These are phyloP conservation scores for Rubia yunnanensis DNA, from an alignment of 257 asterid species.

Conservation along the genomic window DNA sequence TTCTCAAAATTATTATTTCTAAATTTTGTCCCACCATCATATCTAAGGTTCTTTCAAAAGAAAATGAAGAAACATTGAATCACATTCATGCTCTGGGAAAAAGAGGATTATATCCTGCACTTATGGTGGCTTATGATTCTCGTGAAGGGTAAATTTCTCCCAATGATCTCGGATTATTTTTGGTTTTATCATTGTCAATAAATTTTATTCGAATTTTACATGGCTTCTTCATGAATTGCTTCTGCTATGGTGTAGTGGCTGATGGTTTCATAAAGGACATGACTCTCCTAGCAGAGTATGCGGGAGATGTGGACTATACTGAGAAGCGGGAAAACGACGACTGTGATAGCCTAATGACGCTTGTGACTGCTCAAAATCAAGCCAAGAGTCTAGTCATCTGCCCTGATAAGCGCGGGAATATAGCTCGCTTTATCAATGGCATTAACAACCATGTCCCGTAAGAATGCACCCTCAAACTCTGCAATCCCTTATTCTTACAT, in stretches of 20 bases:
- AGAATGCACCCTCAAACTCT: slow-evolving; percentile 23
- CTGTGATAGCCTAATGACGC: slow-evolving; percentile 88
- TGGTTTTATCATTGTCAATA: background rate
- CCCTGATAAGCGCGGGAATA: slow-evolving; percentile 75
- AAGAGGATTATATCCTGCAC: slow-evolving; percentile 76
- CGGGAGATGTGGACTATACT: slow-evolving; percentile 79
- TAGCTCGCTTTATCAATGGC: slow-evolving; percentile 76
- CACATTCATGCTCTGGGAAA: slow-evolving; percentile 45
- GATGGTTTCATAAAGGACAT: slow-evolving; percentile 75
- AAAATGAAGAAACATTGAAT: slow-evolving; percentile 49
- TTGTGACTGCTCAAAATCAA: slow-evolving; percentile 50
- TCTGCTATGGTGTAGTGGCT: slow-evolving; percentile 83
- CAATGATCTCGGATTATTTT: background rate
- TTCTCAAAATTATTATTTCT: background rate
- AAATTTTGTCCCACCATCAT: background rate
- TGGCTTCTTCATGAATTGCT: slow-evolving; percentile 10
- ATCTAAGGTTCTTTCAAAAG: slow-evolving; percentile 58
- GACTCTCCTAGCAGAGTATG: slow-evolving; percentile 69
- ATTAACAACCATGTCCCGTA: slow-evolving; percentile 71
- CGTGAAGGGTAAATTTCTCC: slow-evolving; percentile 57
- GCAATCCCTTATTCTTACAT: slow-evolving; percentile 10
- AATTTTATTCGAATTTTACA: slow-evolving; percentile 3
- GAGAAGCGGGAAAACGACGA: slow-evolving; percentile 64
- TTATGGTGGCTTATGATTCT: slow-evolving; percentile 55
- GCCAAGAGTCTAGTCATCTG: slow-evolving; percentile 64